These are phyloP conservation scores for Pulveroboletus sp. DNA, from an alignment of 768 basidiomycete species.

Conservation along the genomic window DNA sequence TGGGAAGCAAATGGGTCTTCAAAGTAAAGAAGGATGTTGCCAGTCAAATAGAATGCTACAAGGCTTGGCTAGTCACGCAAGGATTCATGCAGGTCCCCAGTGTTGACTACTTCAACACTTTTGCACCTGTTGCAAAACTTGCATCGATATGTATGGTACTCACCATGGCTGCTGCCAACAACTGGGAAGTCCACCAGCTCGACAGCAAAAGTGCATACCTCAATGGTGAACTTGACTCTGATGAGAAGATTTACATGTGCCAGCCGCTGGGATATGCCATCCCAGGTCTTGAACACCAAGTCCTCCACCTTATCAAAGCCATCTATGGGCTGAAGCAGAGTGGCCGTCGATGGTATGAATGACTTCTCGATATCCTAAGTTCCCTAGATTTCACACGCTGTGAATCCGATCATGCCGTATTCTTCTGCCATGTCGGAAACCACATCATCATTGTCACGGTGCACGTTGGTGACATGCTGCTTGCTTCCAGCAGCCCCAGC, in stretches of 20 bases:
- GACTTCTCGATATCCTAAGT: not conserved
- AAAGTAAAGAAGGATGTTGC: not conserved
- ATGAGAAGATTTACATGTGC: not conserved
- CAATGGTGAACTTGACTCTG: not conserved
- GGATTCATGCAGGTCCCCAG: too few species aligned
- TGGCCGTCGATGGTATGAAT: not conserved
- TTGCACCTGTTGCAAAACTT: not conserved
- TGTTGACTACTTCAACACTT: not conserved
- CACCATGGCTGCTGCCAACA: not conserved
- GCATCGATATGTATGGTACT: not conserved
- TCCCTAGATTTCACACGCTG: not conserved
- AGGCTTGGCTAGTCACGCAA: not conserved
- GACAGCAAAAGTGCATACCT: not conserved
- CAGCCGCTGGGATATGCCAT: not conserved
- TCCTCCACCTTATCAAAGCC: too few species aligned
- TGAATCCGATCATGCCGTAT: not conserved
- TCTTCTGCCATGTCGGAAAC: not conserved
- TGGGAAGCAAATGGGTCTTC: constrained; percentile 6
- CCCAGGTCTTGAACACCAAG: not conserved
- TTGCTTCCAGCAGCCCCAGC: not conserved
- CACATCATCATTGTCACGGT: not conserved
- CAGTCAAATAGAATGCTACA: not conserved
- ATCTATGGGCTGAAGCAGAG: not conserved
- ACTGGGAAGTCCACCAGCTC: not conserved
- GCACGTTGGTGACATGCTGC: not conserved